A percentile compares a stretch with the other conserved stretches of the same genome.
Conservation (phyloP, 2,329 filamentous ascomycete genomes). For the Gaeumannomyces tritici region DNA sequence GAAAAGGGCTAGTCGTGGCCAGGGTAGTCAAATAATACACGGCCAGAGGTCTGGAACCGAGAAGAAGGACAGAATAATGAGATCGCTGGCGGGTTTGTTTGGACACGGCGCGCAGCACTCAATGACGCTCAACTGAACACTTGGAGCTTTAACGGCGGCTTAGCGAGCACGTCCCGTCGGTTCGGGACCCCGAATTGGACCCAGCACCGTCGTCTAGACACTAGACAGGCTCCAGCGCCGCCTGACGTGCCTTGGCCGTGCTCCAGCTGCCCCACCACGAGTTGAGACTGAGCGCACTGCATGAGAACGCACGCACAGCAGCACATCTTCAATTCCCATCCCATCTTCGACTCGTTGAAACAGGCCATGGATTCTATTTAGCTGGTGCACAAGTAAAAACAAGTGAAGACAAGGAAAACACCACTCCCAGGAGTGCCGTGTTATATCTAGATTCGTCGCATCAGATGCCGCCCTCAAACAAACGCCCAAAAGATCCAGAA, state of each 20-base stretch:
- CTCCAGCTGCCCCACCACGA: too few relatives aligned
- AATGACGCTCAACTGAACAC: constrained; percentile 3
- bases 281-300: too few relatives aligned
- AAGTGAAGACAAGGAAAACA: background rate
- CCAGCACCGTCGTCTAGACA: too few relatives aligned
- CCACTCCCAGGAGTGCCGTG: too few relatives aligned
- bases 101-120: background rate
- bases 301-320: too few relatives aligned
- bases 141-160: constrained; percentile 3
- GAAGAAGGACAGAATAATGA: background rate
- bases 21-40: background rate
- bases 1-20: background rate
- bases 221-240: background rate
- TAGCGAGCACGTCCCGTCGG: background rate
- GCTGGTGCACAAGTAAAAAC: background rate
- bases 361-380: background rate
- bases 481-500: background rate
- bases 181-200: background rate
- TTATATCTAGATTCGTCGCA: background rate
- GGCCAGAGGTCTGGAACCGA: background rate
- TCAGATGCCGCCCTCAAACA: background rate
- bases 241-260: background rate
- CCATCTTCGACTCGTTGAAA: background rate
- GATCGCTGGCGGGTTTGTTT: background rate
- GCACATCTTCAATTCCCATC: too few relatives aligned